Evolutionary conservation across 2,329 filamentous ascomycete genomes (phyloP).

Genomic region (Colletotrichum scovillei): DNA sequence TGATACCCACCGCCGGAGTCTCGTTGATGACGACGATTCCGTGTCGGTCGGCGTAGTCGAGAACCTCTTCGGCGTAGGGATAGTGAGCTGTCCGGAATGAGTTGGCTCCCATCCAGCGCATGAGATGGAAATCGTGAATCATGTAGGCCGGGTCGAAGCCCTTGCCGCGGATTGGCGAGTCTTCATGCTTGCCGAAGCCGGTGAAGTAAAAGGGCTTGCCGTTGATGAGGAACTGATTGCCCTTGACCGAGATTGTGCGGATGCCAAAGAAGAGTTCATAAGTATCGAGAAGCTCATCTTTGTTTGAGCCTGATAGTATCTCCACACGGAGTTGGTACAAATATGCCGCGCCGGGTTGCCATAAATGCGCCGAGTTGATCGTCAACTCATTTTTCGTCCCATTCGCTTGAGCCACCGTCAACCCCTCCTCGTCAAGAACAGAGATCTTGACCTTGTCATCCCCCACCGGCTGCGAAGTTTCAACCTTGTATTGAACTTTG

Average conservation of each 20-base stretch:
- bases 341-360: conserved; percentile 43
- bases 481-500: conserved; percentile 29
- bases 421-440: conserved; percentile 28
- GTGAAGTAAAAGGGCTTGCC: conserved; percentile 44
- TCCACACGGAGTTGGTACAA: conserved; percentile 40
- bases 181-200: conserved; percentile 45
- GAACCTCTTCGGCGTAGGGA: conserved; percentile 44
- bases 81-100: conserved; percentile 46
- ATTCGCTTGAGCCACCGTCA: conserved; percentile 15
- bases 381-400: conserved; percentile 31
- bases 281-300: conserved; percentile 29
- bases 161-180: conserved; percentile 42
- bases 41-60: conserved; percentile 43
- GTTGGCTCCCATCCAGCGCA: conserved; percentile 45
- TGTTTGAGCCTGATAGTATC: conserved; percentile 25
- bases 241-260: conserved; percentile 38
- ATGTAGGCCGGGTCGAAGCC: conserved; percentile 45
- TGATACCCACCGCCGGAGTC: conserved; percentile 42
- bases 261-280: conserved; percentile 40
- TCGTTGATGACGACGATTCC: conserved; percentile 45
- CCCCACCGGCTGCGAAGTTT: neutral
- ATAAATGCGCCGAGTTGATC: conserved; percentile 38
- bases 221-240: conserved; percentile 42
- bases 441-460: neutral
- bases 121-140: conserved; percentile 45